Evolutionary conservation across 192 early-diverging fungal genomes (phyloP), one percentile per base, ranked within the genome.

Genomic region (Entomortierella chlamydospora): DNA sequence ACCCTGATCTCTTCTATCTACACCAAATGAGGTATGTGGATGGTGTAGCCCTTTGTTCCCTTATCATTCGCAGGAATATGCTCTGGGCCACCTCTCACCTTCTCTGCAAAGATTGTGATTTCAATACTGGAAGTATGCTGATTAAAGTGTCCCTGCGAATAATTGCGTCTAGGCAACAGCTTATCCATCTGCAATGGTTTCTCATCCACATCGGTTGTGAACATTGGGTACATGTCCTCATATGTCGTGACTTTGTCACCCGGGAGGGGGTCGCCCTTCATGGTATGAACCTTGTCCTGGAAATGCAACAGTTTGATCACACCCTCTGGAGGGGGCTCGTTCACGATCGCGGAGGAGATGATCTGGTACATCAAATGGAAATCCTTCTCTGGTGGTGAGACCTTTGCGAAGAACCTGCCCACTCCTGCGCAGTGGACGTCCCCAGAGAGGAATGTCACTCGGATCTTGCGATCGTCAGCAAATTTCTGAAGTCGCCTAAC

Each of bases 361-460:
- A 95, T 85, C 80, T 95, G 93, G 57, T 87, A 87, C 94, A 95
- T 95, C 50, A 89, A 82, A 13, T 91, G 86, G 34, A 83, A 88
- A 63, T 95, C 94, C 10, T 78, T 73, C 72, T 91, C 87, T 3
- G 42, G 88, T 80, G 63, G 88, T 13, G 61, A 60, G 42, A 79
- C 54, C 63, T 79, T 79, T 55, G 76, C 68, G 0, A 61, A 64
- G 68, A 80, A 62, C 20, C 84, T 41, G 47, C 84, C 57, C 65
- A 83, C 49, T 5, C 64, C 68, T 50, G 57, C 71, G 56, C 65
- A 86, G 74, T 90, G 87, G 41, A 93, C 95, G 72, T 96, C 95
- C n/a, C 95, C 95, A 13, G 88, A 87, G 11, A 95, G 82, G 73
- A 95, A 93, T 3, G 92, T 93, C 43, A 95, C 90, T 22, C 95